Percentiles rank a stretch among this genome's conserved stretches.
Conservation (phyloP, 2,329 filamentous ascomycete species). For the Pseudogymnoascus sp. region DNA sequence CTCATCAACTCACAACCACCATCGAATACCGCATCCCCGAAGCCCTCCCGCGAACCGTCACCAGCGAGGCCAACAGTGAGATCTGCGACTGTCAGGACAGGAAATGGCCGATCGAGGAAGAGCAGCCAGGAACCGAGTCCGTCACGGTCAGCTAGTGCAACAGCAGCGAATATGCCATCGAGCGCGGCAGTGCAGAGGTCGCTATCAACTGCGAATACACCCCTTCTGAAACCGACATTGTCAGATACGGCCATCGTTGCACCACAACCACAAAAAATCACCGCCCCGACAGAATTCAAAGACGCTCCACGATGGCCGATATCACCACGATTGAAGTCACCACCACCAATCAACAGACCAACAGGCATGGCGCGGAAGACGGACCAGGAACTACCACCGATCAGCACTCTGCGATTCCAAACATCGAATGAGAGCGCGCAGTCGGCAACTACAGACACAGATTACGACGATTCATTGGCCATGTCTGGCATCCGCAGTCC, state of each 20-base stretch:
- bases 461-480: slow-evolving; percentile 20
- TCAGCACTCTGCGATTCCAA: slow-evolving; percentile 45
- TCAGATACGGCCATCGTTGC: slow-evolving; percentile 55
- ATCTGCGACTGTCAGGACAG: slow-evolving; percentile 33
- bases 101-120: slow-evolving; percentile 48
- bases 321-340: slow-evolving; percentile 69
- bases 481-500: slow-evolving; percentile 50
- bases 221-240: slow-evolving; percentile 52
- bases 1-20: slow-evolving; percentile 20
- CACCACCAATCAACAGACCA: slow-evolving; percentile 52
- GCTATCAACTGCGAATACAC: slow-evolving; percentile 59
- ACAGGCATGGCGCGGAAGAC: slow-evolving; percentile 38
- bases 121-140: slow-evolving; percentile 58
- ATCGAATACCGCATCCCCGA: slow-evolving; percentile 36
- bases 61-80: slow-evolving; percentile 30
- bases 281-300: slow-evolving; percentile 40
- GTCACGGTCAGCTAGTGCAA: slow-evolving; percentile 39
- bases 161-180: slow-evolving; percentile 48
- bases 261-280: slow-evolving; percentile 56
- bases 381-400: slow-evolving; percentile 43
- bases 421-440: slow-evolving; percentile 23
- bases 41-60: slow-evolving; percentile 41
- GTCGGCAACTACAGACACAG: slow-evolving; percentile 20
- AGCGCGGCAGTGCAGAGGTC: slow-evolving; percentile 57
- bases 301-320: slow-evolving; percentile 65